Percentiles rank a stretch among this genome's conserved stretches.
Conservation (phyloP, 306 rosid species). For the Quercus agrifolia region DNA sequence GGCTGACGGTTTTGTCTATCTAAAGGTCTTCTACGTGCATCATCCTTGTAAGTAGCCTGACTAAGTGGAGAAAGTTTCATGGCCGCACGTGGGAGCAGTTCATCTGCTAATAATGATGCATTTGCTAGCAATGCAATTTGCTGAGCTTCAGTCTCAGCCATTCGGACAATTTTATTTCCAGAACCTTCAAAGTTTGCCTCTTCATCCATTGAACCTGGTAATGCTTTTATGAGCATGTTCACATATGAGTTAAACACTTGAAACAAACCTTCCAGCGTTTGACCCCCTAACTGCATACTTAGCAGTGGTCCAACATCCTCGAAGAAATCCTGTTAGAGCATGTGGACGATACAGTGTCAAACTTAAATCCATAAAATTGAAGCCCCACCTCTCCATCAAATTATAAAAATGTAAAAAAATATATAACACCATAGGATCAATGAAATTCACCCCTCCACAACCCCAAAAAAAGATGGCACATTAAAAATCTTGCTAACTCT, state of each 20-base stretch:
- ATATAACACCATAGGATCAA: neutral
- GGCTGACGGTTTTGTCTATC: conserved; percentile 98
- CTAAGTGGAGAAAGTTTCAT: conserved; percentile 79
- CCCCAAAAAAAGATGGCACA: no score
- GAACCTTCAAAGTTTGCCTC: conserved; percentile 80
- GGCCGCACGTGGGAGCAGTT: conserved; percentile 95
- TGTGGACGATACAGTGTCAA: conserved; percentile 15
- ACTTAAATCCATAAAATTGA: conserved; percentile 14
- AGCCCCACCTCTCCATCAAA: neutral
- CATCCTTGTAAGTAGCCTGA: conserved; percentile 63
- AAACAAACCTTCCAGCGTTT: conserved; percentile 88
- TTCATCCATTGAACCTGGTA: conserved; percentile 93
- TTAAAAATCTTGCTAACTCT: no score
- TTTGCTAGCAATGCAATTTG: conserved; percentile 98
- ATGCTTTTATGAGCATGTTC: conserved; percentile 78
- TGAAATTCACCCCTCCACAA: neutral
- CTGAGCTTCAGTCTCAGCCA: conserved; percentile 94
- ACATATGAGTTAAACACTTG: conserved; percentile 84
- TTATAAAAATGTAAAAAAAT: neutral
- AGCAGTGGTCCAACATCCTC: conserved; percentile 98
- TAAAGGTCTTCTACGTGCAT: conserved; percentile 60
- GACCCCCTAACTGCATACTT: conserved; percentile 99
- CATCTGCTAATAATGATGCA: conserved; percentile 92
- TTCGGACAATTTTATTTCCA: conserved; percentile 74
- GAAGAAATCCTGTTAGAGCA: conserved; percentile 79